phyloP scores from a whole-genome alignment of 2,329 filamentous ascomycete genomes.

The Ascochyta fabae region DNA sequence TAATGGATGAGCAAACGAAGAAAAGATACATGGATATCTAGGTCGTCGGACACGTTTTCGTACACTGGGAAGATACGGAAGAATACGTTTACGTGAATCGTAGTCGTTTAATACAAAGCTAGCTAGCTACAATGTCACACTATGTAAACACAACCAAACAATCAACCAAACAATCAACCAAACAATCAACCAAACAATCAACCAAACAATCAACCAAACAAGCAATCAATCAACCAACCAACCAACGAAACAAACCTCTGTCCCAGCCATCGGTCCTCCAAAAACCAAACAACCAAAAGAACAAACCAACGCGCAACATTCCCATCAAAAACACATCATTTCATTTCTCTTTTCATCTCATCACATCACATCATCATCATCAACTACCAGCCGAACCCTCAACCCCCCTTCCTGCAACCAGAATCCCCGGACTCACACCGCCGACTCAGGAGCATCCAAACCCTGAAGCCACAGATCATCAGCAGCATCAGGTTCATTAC shows the following conservation, averaged over 20 bases:
- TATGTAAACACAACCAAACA: not conserved
- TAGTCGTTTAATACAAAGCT: not conserved
- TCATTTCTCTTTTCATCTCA: no score
- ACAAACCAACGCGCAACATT: no score
- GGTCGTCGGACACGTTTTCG: not conserved
- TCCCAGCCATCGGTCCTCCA: slow-evolving; percentile 5
- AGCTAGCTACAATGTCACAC: not conserved
- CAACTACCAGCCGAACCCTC: no score
- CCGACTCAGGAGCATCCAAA: not conserved
- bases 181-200: not conserved
- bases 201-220: not conserved
- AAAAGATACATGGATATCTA: no score
- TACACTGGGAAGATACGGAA: not conserved
- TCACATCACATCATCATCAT: no score
- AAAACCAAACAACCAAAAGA: no score
- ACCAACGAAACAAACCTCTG: slow-evolving; percentile 3
- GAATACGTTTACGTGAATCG: not conserved
- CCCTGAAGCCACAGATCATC: not conserved
- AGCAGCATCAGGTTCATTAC: not conserved
- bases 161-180: no score
- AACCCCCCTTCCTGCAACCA: no score
- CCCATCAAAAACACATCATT: no score
- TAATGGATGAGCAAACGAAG: no score
- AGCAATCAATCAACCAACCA: no score
- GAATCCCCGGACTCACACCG: not conserved